phyloP scores from a whole-genome alignment of 495 filamentous ascomycete genomes.

The Bryoglossum gracile region DNA sequence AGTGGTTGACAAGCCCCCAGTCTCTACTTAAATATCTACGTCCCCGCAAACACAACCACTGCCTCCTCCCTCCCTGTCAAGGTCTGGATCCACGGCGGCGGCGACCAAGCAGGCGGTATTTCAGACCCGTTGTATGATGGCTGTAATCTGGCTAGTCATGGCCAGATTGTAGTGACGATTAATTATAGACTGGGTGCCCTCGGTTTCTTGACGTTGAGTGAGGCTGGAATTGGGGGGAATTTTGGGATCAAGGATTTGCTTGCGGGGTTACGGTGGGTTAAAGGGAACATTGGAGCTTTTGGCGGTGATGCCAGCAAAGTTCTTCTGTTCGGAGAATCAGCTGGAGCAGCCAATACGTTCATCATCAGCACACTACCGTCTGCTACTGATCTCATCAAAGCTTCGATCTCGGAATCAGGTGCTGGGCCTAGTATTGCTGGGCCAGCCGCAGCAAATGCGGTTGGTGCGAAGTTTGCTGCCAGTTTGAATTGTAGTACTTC shows the following conservation, averaged over 20 bases:
- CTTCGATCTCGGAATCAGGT: constrained; percentile 32
- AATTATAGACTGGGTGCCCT: constrained; percentile 29
- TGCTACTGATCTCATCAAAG: constrained; percentile 28
- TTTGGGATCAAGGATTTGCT: constrained; percentile 44
- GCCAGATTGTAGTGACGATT: constrained; percentile 50
- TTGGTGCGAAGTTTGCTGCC: neutral
- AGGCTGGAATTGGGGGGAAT: constrained; percentile 37
- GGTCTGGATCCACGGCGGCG: constrained; percentile 56
- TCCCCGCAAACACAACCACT: constrained; percentile 30
- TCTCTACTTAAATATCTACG: constrained; percentile 28
- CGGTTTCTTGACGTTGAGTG: constrained; percentile 27
- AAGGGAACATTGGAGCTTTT: constrained; percentile 33
- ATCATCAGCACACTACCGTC: constrained; percentile 31
- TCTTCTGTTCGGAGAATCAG: constrained; percentile 35
- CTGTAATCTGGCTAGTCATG: constrained; percentile 29
- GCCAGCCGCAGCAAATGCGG: constrained; percentile 6
- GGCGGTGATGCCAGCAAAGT: constrained; percentile 31
- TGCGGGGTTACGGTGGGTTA: constrained; percentile 39
- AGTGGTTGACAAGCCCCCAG: constrained; percentile 18
- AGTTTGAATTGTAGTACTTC: constrained; percentile 4
- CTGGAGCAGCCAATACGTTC: constrained; percentile 31
- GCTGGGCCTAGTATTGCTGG: constrained; percentile 20
- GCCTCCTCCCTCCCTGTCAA: constrained; percentile 43
- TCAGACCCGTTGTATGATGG: constrained; percentile 40
- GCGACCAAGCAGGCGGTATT: constrained; percentile 40